These are phyloP conservation scores for Elasticomyces elasticus DNA, from an alignment of 495 filamentous ascomycete genomes.

Conservation along the genomic window DNA sequence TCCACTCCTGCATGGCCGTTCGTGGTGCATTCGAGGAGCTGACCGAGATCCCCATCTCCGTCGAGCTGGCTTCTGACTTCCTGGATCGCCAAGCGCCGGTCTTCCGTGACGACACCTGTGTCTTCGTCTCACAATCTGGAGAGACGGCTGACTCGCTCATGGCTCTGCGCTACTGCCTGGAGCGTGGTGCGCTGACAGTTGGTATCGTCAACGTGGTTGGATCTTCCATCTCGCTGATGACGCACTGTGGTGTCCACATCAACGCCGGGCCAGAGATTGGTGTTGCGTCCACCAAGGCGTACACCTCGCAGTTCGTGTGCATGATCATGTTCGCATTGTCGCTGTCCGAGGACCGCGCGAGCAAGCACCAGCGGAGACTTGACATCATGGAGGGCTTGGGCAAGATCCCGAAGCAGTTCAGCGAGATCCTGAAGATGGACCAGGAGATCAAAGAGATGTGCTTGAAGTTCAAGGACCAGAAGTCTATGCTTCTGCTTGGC, in stretches of 20 bases:
- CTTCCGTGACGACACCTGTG: constrained; percentile 98
- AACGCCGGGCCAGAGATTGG: constrained; percentile 98
- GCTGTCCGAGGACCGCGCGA: constrained; percentile 88
- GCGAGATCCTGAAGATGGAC: constrained; percentile 78
- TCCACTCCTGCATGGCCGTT: constrained; percentile 98
- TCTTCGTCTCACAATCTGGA: constrained; percentile 96
- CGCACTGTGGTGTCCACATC: constrained; percentile 98
- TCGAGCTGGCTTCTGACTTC: constrained; percentile 96
- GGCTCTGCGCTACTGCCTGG: constrained; percentile 93
- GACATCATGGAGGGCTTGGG: constrained; percentile 93
- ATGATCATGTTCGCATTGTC: constrained; percentile 99
- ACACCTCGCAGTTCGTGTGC: constrained; percentile 96
- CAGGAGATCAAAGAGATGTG: constrained; percentile 89
- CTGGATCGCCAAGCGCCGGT: constrained; percentile 95
- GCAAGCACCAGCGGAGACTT: constrained; percentile 83
- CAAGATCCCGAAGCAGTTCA: constrained; percentile 83
- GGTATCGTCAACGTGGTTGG: constrained; percentile 97
- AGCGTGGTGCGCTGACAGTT: constrained; percentile 91
- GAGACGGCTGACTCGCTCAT: constrained; percentile 98
- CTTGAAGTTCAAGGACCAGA: constrained; percentile 85
- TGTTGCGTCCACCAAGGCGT: constrained; percentile 97
- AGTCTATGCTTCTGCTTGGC: constrained; percentile 84
- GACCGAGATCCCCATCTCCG: constrained; percentile 93
- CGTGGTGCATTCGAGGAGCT: constrained; percentile 96
- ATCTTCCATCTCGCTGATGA: constrained; percentile 94